A percentile compares a stretch with the other conserved stretches of the same genome.
Conservation (phyloP, 805 yeast species). For the Zygosaccharomyces rouxii region DNA sequence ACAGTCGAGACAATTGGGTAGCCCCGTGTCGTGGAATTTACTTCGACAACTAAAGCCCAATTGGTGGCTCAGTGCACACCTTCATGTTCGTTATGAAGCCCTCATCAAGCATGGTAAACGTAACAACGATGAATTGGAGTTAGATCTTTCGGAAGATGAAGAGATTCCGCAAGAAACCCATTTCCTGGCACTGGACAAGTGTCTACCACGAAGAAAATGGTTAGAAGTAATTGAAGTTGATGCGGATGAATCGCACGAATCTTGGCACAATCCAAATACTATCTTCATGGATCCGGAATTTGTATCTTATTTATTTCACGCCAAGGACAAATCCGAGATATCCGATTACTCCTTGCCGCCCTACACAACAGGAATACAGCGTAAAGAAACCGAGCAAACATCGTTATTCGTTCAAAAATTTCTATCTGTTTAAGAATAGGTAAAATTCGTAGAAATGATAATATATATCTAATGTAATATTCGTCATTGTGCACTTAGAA, state of each 20-base stretch:
- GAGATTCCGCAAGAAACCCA: conserved; percentile 34
- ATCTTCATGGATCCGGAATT: conserved; percentile 40
- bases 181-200: conserved; percentile 83
- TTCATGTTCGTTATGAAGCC: conserved; percentile 74
- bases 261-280: conserved; percentile 9
- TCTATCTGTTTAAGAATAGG: conserved; percentile 3
- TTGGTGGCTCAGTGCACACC: conserved; percentile 85
- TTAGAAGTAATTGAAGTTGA: conserved; percentile 49
- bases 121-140: conserved; percentile 35
- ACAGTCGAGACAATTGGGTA: conserved; percentile 58
- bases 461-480: neutral
- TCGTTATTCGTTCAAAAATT: conserved; percentile 12
- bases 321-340: conserved; percentile 2
- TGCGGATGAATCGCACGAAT: conserved; percentile 29
- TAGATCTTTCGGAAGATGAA: conserved; percentile 26
- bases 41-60: conserved; percentile 54
- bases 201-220: conserved; percentile 60
- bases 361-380: conserved; percentile 19
- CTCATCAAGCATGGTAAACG: conserved; percentile 38
- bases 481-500: conserved; percentile 43
- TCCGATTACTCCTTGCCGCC: conserved; percentile 14
- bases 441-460: too few species aligned
- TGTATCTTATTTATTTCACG: conserved; percentile 20
- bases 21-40: conserved; percentile 57
- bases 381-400: conserved; percentile 23